Percentiles rank a stretch among this genome's conserved stretches.
phyloP scores from a whole-genome alignment of 2,329 filamentous ascomycete species.

The Aspergillus proliferans region DNA sequence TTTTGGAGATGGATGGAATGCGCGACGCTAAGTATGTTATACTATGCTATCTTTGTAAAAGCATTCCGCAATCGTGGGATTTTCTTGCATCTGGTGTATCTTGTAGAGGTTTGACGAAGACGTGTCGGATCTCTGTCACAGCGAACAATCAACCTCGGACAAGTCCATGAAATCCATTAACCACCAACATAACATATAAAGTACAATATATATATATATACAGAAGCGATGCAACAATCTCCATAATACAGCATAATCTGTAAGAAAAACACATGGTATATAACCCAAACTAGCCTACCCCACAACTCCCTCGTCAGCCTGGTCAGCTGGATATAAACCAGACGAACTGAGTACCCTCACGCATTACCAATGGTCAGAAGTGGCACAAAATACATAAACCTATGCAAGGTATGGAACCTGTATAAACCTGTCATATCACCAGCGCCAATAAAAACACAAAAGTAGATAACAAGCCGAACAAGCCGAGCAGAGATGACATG shows the following conservation, averaged over 20 bases:
- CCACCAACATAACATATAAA: too few species aligned
- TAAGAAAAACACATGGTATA: neutral
- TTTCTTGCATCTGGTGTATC: too few species aligned
- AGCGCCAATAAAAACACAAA: conserved; percentile 17
- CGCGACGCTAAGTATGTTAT: too few species aligned
- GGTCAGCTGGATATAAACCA: neutral
- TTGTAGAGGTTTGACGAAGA: conserved; percentile 15
- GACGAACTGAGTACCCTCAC: neutral
- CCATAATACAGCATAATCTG: neutral
- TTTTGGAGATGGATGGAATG: too few species aligned
- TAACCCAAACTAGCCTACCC: neutral
- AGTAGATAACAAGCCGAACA: conserved; percentile 12
- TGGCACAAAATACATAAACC: conserved; percentile 4
- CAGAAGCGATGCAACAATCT: too few species aligned
- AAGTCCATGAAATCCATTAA: too few species aligned
- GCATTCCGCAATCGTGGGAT: too few species aligned
- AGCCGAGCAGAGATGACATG: neutral
- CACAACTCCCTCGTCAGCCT: neutral
- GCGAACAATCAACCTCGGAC: too few species aligned
- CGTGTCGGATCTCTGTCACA: too few species aligned
- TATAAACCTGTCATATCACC: conserved; percentile 20
- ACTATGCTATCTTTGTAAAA: too few species aligned
- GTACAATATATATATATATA: too few species aligned
- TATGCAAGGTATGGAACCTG: conserved; percentile 16
- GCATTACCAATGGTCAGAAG: conserved; percentile 3